These are phyloP conservation scores for Sugiyamaella qingdaonensis DNA, from an alignment of 805 yeast genomes.

Conservation along the genomic window DNA sequence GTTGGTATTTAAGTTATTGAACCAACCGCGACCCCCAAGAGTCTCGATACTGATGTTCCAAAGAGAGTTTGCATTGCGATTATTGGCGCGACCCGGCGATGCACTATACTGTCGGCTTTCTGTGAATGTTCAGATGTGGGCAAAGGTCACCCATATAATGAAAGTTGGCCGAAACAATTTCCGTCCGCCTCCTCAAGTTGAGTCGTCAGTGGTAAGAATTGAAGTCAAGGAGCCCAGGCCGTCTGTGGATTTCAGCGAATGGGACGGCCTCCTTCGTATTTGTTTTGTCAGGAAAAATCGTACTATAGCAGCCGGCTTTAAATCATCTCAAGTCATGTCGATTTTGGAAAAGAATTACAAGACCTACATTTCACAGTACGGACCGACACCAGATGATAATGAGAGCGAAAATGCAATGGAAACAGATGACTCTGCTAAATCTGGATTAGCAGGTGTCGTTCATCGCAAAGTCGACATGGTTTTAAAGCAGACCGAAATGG, in stretches of 20 bases:
- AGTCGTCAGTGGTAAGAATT: conserved; percentile 89
- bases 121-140: conserved; percentile 99
- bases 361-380: conserved; percentile 58
- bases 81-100: conserved; percentile 97
- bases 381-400: conserved; percentile 41
- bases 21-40: conserved; percentile 91
- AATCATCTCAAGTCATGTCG: conserved; percentile 70
- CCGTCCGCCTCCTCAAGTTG: conserved; percentile 98
- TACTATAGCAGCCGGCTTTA: conserved; percentile 89
- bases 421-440: conserved; percentile 26
- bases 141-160: conserved; percentile 97
- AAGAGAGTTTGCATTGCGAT: conserved; percentile 90
- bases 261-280: conserved; percentile 94
- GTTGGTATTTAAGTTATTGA: conserved; percentile 83
- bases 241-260: conserved; percentile 86
- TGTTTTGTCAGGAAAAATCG: conserved; percentile 91
- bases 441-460: conserved; percentile 39
- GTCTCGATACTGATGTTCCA: conserved; percentile 96
- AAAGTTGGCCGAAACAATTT: conserved; percentile 96
- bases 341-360: conserved; percentile 86
- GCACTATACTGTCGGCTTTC: conserved; percentile 85
- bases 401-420: conserved; percentile 34
- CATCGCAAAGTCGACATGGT: conserved; percentile 71
- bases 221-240: conserved; percentile 93
- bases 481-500: conserved; percentile 69